These are phyloP conservation scores for Penicillium canescens DNA, from an alignment of 495 filamentous ascomycete species.

Conservation along the genomic window DNA sequence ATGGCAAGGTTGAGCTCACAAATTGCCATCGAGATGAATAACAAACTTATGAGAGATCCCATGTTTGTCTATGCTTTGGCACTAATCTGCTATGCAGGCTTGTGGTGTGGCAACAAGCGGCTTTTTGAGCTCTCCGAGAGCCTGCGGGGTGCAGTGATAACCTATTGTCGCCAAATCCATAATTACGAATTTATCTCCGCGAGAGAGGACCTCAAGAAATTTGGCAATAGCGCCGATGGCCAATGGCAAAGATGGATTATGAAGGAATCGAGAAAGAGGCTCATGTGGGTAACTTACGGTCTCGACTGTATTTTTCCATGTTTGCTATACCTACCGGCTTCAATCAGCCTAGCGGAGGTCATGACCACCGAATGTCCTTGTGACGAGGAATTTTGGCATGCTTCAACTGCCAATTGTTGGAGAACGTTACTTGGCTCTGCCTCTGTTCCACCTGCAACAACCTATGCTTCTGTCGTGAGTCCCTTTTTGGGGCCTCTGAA, in stretches of 20 bases:
- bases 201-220: not conserved
- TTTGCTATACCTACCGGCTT: conserved; percentile 9
- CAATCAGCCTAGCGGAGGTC: conserved; percentile 2
- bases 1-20: conserved; percentile 8
- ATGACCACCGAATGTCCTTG: conserved; percentile 9
- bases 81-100: conserved; percentile 5
- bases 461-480: conserved; percentile 2
- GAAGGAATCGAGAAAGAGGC: conserved; percentile 8
- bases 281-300: conserved; percentile 7
- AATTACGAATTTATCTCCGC: not conserved
- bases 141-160: conserved; percentile 1
- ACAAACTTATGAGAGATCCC: conserved; percentile 9
- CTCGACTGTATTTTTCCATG: conserved; percentile 11
- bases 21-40: conserved; percentile 7
- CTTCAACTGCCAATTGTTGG: conserved; percentile 5
- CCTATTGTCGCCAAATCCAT: conserved; percentile 5
- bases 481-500: conserved; percentile 6
- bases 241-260: conserved; percentile 4
- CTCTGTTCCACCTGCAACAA: conserved; percentile 8
- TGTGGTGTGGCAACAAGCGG: conserved; percentile 12
- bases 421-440: conserved; percentile 8
- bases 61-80: conserved; percentile 6
- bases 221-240: not conserved
- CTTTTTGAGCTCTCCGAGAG: conserved; percentile 8
- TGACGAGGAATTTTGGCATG: conserved; percentile 12